A percentile compares a stretch with the other conserved stretches of the same genome.
These are phyloP conservation scores for Euptelea pleiosperma DNA, from an alignment of 164 flowering plant genomes.

Conservation along the genomic window DNA sequence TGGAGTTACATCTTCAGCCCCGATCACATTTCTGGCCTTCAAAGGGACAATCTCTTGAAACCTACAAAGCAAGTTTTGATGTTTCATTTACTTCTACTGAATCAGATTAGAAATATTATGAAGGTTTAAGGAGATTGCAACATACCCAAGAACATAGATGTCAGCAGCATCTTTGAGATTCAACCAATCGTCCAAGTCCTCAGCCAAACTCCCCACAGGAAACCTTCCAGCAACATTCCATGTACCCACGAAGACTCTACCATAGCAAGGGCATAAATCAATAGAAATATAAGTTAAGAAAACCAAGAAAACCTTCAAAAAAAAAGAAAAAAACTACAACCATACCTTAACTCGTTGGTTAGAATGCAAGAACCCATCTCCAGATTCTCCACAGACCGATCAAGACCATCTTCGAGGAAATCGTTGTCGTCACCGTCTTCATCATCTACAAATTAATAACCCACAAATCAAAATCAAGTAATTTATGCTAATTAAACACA, in stretches of 20 bases:
- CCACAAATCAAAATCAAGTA: neutral
- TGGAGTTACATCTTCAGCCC: slow-evolving; percentile 56
- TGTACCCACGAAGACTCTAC: slow-evolving; percentile 70
- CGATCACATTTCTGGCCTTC: slow-evolving; percentile 51
- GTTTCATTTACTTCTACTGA: neutral
- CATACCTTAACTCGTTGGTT: slow-evolving; percentile 49
- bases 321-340: neutral
- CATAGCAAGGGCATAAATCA: slow-evolving; percentile 6
- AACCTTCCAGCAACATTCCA: slow-evolving; percentile 91
- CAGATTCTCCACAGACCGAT: slow-evolving; percentile 20
- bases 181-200: slow-evolving; percentile 75
- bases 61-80: slow-evolving; percentile 26
- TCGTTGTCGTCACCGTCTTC: slow-evolving; percentile 26
- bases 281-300: neutral
- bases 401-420: slow-evolving; percentile 15
- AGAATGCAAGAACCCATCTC: slow-evolving; percentile 40
- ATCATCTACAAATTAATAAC: slow-evolving; percentile 23
- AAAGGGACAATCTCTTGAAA: slow-evolving; percentile 85
- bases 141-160: slow-evolving; percentile 79
- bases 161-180: slow-evolving; percentile 65
- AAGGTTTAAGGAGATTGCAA: neutral
- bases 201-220: slow-evolving; percentile 61
- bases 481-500: too few species aligned
- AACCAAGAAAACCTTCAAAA: neutral
- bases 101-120: neutral